phyloP scores from a whole-genome alignment of 2,329 filamentous ascomycete genomes.

The Blastomyces gilchristii region DNA sequence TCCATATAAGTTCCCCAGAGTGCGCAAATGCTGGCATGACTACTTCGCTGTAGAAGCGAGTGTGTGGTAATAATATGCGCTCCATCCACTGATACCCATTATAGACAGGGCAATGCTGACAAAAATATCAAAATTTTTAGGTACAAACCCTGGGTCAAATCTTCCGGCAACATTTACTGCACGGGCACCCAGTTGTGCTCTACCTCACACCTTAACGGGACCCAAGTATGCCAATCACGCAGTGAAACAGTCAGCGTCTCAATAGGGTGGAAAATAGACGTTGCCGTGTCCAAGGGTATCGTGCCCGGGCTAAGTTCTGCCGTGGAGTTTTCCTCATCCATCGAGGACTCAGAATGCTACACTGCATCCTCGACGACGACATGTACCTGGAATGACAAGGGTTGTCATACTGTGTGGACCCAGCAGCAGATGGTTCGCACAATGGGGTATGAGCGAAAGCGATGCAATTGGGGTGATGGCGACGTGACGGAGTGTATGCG shows the following conservation, averaged over 20 bases:
- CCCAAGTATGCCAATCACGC: conserved; percentile 2
- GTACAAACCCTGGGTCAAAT: neutral
- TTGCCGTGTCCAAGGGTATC: neutral
- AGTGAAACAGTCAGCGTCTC: conserved; percentile 1
- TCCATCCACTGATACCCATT: neutral
- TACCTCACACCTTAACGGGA: neutral
- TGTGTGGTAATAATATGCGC: neutral
- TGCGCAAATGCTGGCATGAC: conserved; percentile 5
- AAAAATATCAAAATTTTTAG: neutral
- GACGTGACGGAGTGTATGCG: conserved; percentile 3
- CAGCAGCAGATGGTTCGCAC: conserved; percentile 5
- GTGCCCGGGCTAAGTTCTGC: neutral
- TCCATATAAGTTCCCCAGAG: neutral
- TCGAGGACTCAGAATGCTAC: conserved; percentile 1
- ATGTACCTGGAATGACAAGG: conserved; percentile 4
- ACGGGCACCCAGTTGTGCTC: neutral
- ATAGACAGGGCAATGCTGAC: neutral
- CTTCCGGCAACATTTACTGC: conserved; percentile 6
- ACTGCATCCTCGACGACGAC: conserved; percentile 1
- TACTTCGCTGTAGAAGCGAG: conserved; percentile 4
- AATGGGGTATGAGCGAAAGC: neutral
- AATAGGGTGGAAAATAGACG: conserved; percentile 1
- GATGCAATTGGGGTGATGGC: conserved; percentile 1
- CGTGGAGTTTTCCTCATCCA: neutral
- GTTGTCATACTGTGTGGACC: conserved; percentile 2